Base-by-base conservation (phyloP, 2,329 filamentous ascomycete species). In the Dothideomycetes sp. region DNA sequence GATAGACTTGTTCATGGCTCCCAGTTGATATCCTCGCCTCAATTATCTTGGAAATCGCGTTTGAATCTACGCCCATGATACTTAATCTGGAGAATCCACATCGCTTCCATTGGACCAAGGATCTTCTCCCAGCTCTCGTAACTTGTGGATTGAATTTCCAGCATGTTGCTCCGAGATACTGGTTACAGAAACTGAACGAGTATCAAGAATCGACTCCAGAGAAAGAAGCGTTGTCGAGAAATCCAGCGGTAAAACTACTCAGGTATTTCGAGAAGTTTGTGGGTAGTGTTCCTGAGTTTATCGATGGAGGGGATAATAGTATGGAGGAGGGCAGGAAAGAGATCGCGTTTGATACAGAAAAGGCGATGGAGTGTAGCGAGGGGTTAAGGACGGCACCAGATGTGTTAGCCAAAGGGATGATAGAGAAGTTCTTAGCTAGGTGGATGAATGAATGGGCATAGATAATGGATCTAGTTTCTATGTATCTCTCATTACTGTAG, bases 51-150 rank as follows among this genome's bases (percentile, higher is more conserved):
- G 40, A 43, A 4, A 25, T 43, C 19, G 23, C 25, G 9, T 18
- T 28, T 10, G 7, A 31, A 8, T 25, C 32, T 4, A 30, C n/a
- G 15, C 17, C 33, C 4, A 33, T 24, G 19, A 20, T 36, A n/a
- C 15, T 37, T 9, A 36, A 43, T 23, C 8, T 78, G 11, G 59
- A 69, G 13, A 74, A 75, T 45, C 64, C 65, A 0, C 52, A 46
- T 6, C 56, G 57, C 2, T 69, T 75, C 46, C 58, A 65, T 27
- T 77, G 71, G 71, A 71, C 67, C 0, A 44, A 58, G 0, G 68
- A 74, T 36, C 54, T 78, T 7, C 62, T 78, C 0, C 72, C 72
- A 3, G 63, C 63, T 4, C 54, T 78, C 5, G 54, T 53, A 13
- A 28, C 22, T 8, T 17, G 35, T 5, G 29, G 29, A 1, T 29